Evolutionary conservation across 805 yeast species (phyloP).

Genomic region (Lipomyces chichibuensis): DNA sequence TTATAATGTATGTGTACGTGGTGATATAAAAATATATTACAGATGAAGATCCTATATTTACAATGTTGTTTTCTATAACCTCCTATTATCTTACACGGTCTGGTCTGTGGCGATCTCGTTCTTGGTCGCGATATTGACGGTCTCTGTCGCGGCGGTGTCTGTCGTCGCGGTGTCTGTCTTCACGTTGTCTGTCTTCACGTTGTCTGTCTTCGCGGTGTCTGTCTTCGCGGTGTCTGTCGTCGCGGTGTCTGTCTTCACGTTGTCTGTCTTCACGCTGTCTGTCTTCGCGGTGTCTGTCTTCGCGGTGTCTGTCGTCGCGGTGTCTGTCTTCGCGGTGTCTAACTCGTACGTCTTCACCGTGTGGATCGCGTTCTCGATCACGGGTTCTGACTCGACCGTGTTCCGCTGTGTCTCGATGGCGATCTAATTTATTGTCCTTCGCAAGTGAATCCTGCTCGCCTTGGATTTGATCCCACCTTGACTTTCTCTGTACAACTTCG

Average conservation of each 20-base stretch:
- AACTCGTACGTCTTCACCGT: neutral
- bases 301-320: neutral
- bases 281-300: neutral
- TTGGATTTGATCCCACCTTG: neutral
- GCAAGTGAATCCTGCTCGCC: too few species aligned
- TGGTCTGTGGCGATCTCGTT: neutral
- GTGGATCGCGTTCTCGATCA: neutral
- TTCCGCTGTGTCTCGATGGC: too few species aligned
- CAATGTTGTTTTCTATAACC: neutral
- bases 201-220: neutral
- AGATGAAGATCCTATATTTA: neutral
- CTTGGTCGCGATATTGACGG: constrained; percentile 1
- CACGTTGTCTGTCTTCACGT: too few species aligned
- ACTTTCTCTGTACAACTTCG: neutral
- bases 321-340: neutral
- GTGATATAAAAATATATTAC: neutral
- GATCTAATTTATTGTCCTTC: too few species aligned
- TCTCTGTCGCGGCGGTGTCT: neutral
- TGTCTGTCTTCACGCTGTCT: neutral
- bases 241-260: neutral
- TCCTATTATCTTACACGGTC: neutral
- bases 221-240: constrained; percentile 1
- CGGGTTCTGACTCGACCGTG: too few species aligned
- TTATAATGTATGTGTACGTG: neutral
- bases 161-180: neutral